These are phyloP conservation scores for Scenedesmus sp. DNA, from an alignment of 163 green algal genomes.

Conservation along the genomic window DNA sequence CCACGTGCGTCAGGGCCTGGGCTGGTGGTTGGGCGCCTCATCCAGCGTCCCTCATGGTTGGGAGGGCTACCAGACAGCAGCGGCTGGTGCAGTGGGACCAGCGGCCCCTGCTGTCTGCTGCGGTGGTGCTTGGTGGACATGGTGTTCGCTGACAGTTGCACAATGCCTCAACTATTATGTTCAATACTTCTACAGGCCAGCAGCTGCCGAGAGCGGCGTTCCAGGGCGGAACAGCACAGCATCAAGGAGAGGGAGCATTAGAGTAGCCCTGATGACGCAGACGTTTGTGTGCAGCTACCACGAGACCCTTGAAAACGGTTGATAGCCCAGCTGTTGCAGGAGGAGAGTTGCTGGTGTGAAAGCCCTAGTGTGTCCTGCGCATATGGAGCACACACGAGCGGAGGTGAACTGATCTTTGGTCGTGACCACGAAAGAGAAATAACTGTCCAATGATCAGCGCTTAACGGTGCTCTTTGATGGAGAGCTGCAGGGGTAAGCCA, in stretches of 20 bases:
- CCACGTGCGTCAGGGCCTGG: conserved; percentile 25
- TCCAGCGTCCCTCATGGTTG: not conserved
- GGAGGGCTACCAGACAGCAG: conserved; percentile 24
- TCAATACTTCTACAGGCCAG: not conserved
- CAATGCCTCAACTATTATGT: not conserved
- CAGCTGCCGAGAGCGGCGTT: not conserved
- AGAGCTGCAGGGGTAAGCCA: not conserved
- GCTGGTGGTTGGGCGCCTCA: conserved; percentile 7
- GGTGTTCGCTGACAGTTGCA: not conserved
- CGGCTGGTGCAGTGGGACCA: conserved; percentile 38
- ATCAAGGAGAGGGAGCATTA: not conserved
- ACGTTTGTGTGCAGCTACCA: no score
- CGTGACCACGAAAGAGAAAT: not conserved
- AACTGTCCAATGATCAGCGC: not conserved
- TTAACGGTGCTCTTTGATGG: not conserved
- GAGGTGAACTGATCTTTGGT: not conserved
- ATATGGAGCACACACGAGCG: not conserved
- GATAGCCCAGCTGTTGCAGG: not conserved
- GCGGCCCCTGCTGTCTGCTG: conserved; percentile 1
- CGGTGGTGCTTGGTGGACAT: conserved; percentile 44
- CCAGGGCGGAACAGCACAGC: not conserved
- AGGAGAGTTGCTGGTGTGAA: not conserved
- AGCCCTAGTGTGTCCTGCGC: not conserved
- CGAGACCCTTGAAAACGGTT: not conserved
- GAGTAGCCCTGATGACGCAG: not conserved